Evolutionary conservation across 2,329 filamentous ascomycete genomes (phyloP), one percentile per base, ranked within the genome.

Genomic region (Ceratocystiopsis minuta): DNA sequence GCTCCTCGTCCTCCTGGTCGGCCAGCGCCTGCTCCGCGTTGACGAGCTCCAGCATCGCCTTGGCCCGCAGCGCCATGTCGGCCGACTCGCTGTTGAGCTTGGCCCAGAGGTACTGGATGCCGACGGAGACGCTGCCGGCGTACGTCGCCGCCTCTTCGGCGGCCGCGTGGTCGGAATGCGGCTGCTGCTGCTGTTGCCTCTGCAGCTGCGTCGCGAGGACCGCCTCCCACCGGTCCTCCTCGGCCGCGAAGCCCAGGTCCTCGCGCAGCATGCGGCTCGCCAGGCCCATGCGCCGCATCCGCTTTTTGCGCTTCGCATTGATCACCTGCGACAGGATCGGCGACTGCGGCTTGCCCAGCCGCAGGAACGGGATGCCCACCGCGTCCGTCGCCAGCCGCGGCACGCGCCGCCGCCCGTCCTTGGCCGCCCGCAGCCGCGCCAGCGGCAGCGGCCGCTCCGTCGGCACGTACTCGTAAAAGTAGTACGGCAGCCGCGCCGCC

Each of bases 261-360:
- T 65, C 59, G 4, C 66, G 62, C 11, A 58, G 52, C 17, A 73
- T 50, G 7, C 57, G 50, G 10, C 62, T 46, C 1, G 63, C 50
- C 15, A 52, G 52, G 38, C 59, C 45, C 13, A 68, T 55, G 15
- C 64, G 58, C 37, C 54, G 53, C 36, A 64, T 57, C n/a, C 66
- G 66, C 34, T 58, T 54, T 4, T 53, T 46, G 16, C 68, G 55
- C 50, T 71, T 72, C 39, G 70, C 60, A 11, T 64, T 60, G 2
- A 87, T 51, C 15, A 78, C 64, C 10, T 68, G 60, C n/a, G 65
- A 69, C 16, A 87, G 57, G n/a, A 58, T 57, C 1, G 54, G 53
- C 2, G 77, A 68, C 55, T 86, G 78, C 5, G 76, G 75, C 55
- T 80, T 81, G 47, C 62, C 66, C 37, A 78, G 57, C 33, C 81